These are phyloP conservation scores for Phytophthora fragariae DNA, from an alignment of 352 stramenopile species.

Conservation along the genomic window DNA sequence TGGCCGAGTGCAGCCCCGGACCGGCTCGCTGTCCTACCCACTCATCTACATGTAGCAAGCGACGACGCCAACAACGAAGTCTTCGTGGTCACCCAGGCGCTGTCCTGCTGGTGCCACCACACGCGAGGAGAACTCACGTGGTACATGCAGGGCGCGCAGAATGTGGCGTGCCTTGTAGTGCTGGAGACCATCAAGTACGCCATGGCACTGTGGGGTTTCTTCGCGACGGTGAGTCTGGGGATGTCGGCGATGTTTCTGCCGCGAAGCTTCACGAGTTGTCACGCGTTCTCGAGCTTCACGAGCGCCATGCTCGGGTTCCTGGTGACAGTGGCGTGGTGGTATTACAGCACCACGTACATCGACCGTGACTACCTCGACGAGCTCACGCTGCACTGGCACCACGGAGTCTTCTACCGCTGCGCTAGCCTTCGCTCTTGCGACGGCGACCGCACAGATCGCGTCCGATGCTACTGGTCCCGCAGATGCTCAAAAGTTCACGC, in stretches of 20 bases:
- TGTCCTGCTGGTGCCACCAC: constrained; percentile 61
- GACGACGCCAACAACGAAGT: constrained; percentile 23
- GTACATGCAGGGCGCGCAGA: constrained; percentile 60
- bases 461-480: constrained; percentile 20
- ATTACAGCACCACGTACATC: constrained; percentile 60
- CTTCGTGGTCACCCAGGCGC: constrained; percentile 35
- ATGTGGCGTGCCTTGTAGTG: constrained; percentile 64
- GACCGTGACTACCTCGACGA: constrained; percentile 46
- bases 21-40: constrained; percentile 12
- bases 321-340: constrained; percentile 59
- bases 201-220: constrained; percentile 51
- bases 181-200: constrained; percentile 66
- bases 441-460: constrained; percentile 37
- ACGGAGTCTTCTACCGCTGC: constrained; percentile 54
- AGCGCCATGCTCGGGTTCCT: constrained; percentile 47
- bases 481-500: constrained; percentile 35
- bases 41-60: not conserved
- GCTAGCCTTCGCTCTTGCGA: constrained; percentile 38
- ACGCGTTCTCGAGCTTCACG: constrained; percentile 45
- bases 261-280: constrained; percentile 17
- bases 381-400: constrained; percentile 46
- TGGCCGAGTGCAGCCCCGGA: constrained; percentile 21
- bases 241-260: constrained; percentile 32
- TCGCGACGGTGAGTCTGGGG: constrained; percentile 31
- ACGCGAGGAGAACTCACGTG: constrained; percentile 41